These are phyloP conservation scores for Alternaria postmessia DNA, from an alignment of 2,329 filamentous ascomycete species.

Conservation along the genomic window DNA sequence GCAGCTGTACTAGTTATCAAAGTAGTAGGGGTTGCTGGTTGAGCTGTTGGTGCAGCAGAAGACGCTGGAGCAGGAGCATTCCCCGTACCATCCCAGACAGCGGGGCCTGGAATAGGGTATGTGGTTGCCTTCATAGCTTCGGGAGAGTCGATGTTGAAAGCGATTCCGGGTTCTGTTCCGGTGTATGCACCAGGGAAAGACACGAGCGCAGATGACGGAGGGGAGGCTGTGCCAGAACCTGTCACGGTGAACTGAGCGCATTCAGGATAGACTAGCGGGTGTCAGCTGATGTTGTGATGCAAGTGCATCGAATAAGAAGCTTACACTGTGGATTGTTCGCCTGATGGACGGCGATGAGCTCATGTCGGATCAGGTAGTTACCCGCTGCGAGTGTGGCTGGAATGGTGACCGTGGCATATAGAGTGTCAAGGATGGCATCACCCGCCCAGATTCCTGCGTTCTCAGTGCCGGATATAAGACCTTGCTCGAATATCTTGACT, in stretches of 20 bases:
- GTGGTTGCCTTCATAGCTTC: constrained; percentile 37
- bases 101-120: constrained; percentile 38
- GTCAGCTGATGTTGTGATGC: constrained; percentile 28
- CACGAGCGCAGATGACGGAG: constrained; percentile 52
- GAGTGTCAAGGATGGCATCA: constrained; percentile 55
- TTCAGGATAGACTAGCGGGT: constrained; percentile 61
- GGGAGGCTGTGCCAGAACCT: constrained; percentile 57
- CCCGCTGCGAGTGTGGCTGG: constrained; percentile 59
- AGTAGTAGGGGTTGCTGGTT: constrained; percentile 25
- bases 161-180: constrained; percentile 58
- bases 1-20: constrained; percentile 23
- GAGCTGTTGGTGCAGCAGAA: constrained; percentile 6
- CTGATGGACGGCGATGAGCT: constrained; percentile 65
- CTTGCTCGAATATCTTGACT: constrained; percentile 66
- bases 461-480: constrained; percentile 56
- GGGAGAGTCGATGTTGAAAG: constrained; percentile 41
- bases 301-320: neutral
- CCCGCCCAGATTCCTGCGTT: constrained; percentile 60
- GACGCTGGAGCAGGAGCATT: constrained; percentile 19
- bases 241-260: constrained; percentile 63
- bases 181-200: constrained; percentile 54
- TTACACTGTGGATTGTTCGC: constrained; percentile 58
- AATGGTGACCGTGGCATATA: constrained; percentile 61
- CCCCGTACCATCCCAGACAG: constrained; percentile 35
- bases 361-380: constrained; percentile 66